Evolutionary conservation across 1,284 basidiomycete genomes (phyloP), one percentile per base, ranked within the genome.

Genomic region (Malassezia caprae): DNA sequence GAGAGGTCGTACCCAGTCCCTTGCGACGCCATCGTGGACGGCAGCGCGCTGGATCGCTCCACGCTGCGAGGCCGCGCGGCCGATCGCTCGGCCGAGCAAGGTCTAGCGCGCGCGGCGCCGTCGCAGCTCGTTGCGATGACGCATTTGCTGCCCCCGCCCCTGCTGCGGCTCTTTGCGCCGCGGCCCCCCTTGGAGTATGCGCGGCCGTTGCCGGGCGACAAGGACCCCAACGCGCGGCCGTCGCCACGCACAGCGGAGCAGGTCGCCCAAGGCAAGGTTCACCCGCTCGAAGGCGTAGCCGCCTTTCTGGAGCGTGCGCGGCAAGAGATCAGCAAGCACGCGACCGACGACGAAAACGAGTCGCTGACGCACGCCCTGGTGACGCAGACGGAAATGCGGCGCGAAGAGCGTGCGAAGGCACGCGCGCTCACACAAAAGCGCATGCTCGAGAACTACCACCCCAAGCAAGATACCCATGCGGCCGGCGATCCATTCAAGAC

Each of bases 1-100:
- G 90, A 96, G 58, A 96, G 85, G 81, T 98, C 93, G 80, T 96
- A 96, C 54, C 93, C 93, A 66, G 91, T 96, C 60, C 91, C 90
- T 72, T 96, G 96, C 51, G 91, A 94, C 53, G 91, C 91, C 90
- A 94, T 94, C 53, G 54, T 65, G 15, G 34, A 26, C 41, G 6
- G n/a, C 37, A 7, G 32, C 32, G 32, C 32, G 21, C 21, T 23
- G 12, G 39, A 26, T 19, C 23, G 39, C 39, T 40, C 39, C 39
- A 40, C 39, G 39, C 32, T 11, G 26, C 17, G 7, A 30, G 31
- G 44, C 44, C 31, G 11, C 28, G 27, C 44, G 27, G 27, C 31
- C 44, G 27, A 30, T 46, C 44, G 5, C 13, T 46, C 44, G 44
- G 27, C 28, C 27, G 44, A 30, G 28, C 5, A 12, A 13, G n/a